Conservation (phyloP, 306 rosid species). For the Sesbania bispinosa region DNA sequence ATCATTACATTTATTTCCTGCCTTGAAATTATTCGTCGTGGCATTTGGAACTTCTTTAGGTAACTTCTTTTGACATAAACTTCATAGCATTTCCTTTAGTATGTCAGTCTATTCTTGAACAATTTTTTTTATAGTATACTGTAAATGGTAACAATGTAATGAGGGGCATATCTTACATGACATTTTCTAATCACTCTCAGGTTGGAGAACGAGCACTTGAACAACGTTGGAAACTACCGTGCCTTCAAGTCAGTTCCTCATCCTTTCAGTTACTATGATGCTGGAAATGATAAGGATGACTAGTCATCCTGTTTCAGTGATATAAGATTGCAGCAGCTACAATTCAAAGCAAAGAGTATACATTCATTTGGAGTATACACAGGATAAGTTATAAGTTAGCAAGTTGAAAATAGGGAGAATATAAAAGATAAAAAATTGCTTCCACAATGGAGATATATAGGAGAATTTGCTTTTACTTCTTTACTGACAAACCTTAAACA, state of each 20-base stretch:
- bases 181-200: slow-evolving; percentile 23
- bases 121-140: not conserved
- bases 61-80: slow-evolving; percentile 7
- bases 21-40: slow-evolving; percentile 66
- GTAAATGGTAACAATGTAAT: not conserved
- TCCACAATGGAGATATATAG: not conserved
- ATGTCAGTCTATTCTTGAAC: not conserved
- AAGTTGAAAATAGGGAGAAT: not conserved
- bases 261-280: slow-evolving; percentile 53
- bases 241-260: slow-evolving; percentile 67
- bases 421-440: not conserved
- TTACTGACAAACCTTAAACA: not conserved
- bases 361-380: not conserved
- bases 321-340: not conserved
- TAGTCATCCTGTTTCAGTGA: not conserved
- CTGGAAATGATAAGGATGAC: slow-evolving; percentile 32
- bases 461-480: not conserved
- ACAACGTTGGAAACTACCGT: slow-evolving; percentile 68
- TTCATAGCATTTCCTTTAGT: not conserved
- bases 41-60: slow-evolving; percentile 85
- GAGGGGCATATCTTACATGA: not conserved
- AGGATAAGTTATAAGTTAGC: not conserved
- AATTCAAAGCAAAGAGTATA: not conserved
- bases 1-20: slow-evolving; percentile 39
- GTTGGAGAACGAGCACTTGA: slow-evolving; percentile 73